Percentiles rank a stretch among this genome's conserved stretches.
phyloP scores from a whole-genome alignment of 495 filamentous ascomycete genomes.

The Halenospora varia region DNA sequence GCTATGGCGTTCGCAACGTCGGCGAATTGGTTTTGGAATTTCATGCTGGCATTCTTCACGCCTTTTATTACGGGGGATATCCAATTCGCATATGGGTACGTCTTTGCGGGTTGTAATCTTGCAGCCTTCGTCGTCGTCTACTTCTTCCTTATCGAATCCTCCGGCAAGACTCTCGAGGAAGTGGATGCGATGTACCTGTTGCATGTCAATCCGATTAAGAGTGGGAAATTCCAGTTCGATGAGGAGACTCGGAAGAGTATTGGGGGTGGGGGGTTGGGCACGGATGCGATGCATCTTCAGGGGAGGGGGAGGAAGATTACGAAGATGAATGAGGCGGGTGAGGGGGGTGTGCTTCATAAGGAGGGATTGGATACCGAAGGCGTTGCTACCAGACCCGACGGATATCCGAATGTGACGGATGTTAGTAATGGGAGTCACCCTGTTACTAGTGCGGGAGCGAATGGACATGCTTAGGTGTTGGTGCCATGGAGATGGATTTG shows the following conservation, averaged over 20 bases:
- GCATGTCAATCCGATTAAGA: constrained; percentile 66
- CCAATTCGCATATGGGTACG: constrained; percentile 71
- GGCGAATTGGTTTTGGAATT: constrained; percentile 85
- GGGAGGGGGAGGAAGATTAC: not conserved
- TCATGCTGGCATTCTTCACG: constrained; percentile 81
- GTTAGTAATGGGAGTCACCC: too few relatives aligned
- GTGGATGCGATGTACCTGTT: constrained; percentile 78
- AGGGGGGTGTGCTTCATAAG: constrained; percentile 1
- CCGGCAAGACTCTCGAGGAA: constrained; percentile 67
- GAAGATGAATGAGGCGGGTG: constrained; percentile 4
- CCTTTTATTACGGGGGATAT: constrained; percentile 69
- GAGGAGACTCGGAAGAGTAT: constrained; percentile 17
- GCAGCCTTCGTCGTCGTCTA: constrained; percentile 62
- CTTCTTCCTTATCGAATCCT: constrained; percentile 74
- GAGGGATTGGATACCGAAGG: not conserved
- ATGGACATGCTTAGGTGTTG: too few relatives aligned
- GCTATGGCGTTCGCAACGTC: constrained; percentile 75
- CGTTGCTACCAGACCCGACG: too few relatives aligned
- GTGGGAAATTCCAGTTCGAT: constrained; percentile 42
- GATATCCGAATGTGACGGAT: too few relatives aligned
- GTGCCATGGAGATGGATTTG: too few relatives aligned
- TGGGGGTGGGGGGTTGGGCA: not conserved
- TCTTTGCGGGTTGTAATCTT: constrained; percentile 71
- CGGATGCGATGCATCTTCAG: constrained; percentile 9
- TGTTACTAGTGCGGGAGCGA: too few relatives aligned